Evolutionary conservation across 78 protist genomes (phyloP), one percentile per base, ranked within the genome.

Genomic region (Dictyostelium brefeldianum): DNA sequence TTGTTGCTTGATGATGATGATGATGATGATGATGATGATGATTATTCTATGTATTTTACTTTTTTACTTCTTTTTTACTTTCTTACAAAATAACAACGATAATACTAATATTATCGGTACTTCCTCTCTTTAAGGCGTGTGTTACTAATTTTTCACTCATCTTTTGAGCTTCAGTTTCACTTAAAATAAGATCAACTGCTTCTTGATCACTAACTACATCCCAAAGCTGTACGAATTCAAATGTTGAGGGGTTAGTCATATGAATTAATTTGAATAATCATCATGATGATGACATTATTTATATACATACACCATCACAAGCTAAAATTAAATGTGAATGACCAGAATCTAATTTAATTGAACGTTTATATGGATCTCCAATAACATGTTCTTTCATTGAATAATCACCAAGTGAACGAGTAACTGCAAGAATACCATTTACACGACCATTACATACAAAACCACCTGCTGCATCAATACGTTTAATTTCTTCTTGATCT

Each of bases 71-170:
- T 36, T 36, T 36, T 36, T 36, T 36, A 36, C 43, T 73, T 73
- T 73, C 51, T 73, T 73, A 73, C 79, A 73, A 73, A 73, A 80
- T 87, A 56, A 92, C 85, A 48, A 81, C 91, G 73, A 95, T 92
- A 62, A 95, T 89, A 71, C 94, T 92, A 73, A 95, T 85, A 62
- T 95, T 95, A 25, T 95, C 97, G 54, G 97, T 90, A 51, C 90
- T 83, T 22, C 95, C 95, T 46, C 47, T 77, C 73, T 78, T 83
- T 53, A 90, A 79, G 5, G 97, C 97, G 8, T 22, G 78, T 48
- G 15, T 22, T 10, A 87, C 53, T 25, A 95, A 84, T 78, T 78
- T 80, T n/a, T 92, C 87, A 75, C 95, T 94, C 93, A 94, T 82
- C 12, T 62, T 53, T 67, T 92, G 85, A 25, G 87, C 89, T 17